Evolutionary conservation across 257 asterid genomes (phyloP), one percentile per base, ranked within the genome.

Genomic region (Fraxinus anomala): DNA sequence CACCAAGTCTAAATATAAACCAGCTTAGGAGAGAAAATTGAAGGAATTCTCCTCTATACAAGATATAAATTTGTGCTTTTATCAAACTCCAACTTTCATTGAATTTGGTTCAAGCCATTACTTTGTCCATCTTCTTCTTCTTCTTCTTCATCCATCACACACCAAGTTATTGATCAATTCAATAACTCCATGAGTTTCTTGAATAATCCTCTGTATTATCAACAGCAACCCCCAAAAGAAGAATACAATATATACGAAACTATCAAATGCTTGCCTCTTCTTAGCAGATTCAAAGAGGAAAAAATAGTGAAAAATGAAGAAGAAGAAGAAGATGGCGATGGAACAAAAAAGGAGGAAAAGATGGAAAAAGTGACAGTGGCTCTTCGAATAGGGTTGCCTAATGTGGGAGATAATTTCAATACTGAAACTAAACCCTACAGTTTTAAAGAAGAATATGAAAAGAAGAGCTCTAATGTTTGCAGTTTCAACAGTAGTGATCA

Each of bases 311-410:
- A 72, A 39, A 73, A 88, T 33, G 90, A 89, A 79, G 89, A 74
- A 33, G 81, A 70, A 28, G 74, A 65, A 10, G 61, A 8, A 33
- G 51, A 42, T 42, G 51, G 51, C 3, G 51, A 42, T 42, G 51
- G 51, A 42, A 80, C 49, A 23, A 34, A 31, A 17, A 67, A 47
- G n/a, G 80, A 70, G 1, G 90, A 85, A 30, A 75, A 86, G 70
- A 42, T 79, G 14, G 94, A 83, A 75, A 86, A 81, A 75, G 90
- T 85, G 66, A 75, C 84, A 10, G 94, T 92, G 83, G 82, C 93
- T 78, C 65, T 94, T 80, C 90, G 89, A 72, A 92, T 94, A 85
- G 98, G 98, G 77, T 82, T 94, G 81, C 98, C 98, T 47, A 78
- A 83, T 73, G 3, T 73, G 19, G 85, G 88, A 12, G 76, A 14